Base-by-base conservation (phyloP, 768 basidiomycete genomes). In the Pleurotus tuber-regium region DNA sequence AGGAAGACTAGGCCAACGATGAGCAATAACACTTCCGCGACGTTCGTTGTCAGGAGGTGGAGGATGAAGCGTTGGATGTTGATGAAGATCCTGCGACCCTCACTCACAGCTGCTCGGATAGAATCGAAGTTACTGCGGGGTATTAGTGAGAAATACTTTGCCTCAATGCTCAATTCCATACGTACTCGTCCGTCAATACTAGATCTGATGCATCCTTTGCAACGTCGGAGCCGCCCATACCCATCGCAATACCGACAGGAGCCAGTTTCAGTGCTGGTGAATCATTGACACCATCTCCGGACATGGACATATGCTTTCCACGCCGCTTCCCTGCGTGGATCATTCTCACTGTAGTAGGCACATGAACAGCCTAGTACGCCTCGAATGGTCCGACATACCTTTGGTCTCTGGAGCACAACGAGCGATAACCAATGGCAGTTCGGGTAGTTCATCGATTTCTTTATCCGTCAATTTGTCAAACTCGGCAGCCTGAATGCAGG, bases 181-280 rank as follows among this genome's bases (percentile, higher is more conserved):
- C 89, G 63, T 86, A 86, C 66, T 86, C 84, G 62, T 86, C 82
- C 86, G 89, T 87, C 38, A 90, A 74, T 58, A 91, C 86, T 60
- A 91, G 86, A 39, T 65, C 70, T 1, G 70, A 69, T 21, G 69
- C 70, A 43, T 70, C 70, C 54, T 70, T 70, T 10, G 69, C 67
- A 11, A 71, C 72, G 30, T 58, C 57, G 11, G 57, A 53, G 21
- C 55, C 57, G 9, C 46, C 56, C 60, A 48, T 89, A 36, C 56
- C 52, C 40, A 56, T 55, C 2, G 57, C 56, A 30, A 58, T 58
- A 29, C 57, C 57, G n/a, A 55, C 54, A 43, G 56, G 55, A 2
- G 57, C 57, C 24, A 36, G 46, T 10, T 52, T 47, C 21, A 58
- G 36, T 12, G 80, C 76, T 23, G 81, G 80, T 1, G 76, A 75